Conservation (phyloP, 352 stramenopile species). For the Aphanomyces invadans region DNA sequence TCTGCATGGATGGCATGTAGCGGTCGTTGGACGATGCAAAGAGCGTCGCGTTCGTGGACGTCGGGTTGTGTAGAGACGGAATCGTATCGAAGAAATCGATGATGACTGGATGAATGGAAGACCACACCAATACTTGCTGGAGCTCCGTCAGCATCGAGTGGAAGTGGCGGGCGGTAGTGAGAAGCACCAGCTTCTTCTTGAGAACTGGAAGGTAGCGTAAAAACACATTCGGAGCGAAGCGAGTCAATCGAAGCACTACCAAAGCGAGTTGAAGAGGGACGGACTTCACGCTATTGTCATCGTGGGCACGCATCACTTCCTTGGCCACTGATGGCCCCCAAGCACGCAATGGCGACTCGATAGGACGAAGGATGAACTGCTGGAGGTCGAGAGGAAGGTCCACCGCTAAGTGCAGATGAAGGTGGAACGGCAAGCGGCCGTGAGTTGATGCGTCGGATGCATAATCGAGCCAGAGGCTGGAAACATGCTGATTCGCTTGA, state of each 20-base stretch:
- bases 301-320: neutral
- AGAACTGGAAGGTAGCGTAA: conserved; percentile 27
- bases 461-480: neutral
- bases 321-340: neutral
- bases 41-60: neutral
- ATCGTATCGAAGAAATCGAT: conserved; percentile 28
- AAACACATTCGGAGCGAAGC: conserved; percentile 48
- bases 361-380: conserved; percentile 1
- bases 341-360: neutral
- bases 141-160: conserved; percentile 27
- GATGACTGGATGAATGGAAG: conserved; percentile 36
- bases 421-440: neutral
- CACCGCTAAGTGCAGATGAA: neutral
- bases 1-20: conserved; percentile 2
- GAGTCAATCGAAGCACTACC: conserved; percentile 59
- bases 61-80: conserved; percentile 10
- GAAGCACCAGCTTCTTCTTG: conserved; percentile 32
- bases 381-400: neutral
- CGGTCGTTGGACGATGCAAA: conserved; percentile 31
- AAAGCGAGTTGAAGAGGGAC: conserved; percentile 64
- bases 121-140: neutral
- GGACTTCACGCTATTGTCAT: neutral
- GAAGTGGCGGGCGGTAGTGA: conserved; percentile 44
- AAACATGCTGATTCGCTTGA: neutral
- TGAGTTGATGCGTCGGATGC: too few species aligned